Base-by-base conservation (phyloP, 2,329 filamentous ascomycete species). In the Apiospora marii region DNA sequence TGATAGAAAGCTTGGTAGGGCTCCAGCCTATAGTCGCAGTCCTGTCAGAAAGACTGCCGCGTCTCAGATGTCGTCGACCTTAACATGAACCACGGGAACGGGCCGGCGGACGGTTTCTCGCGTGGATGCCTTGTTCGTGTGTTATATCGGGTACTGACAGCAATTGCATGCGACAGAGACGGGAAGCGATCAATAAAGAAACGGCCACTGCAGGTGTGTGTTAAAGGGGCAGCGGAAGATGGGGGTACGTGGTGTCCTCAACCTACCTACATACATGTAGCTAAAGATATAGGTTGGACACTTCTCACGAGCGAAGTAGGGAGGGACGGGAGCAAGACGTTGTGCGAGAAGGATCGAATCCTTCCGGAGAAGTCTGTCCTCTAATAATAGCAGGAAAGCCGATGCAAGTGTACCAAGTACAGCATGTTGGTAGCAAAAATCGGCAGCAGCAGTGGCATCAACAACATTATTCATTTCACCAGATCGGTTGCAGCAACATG, bases 51-150 rank as follows among this genome's bases (percentile, higher is more conserved):
- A 41, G 7, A 61, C 5, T 37, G 19, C 58, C 22, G 34, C 58
- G 30, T 64, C 34, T 41, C 58, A 41, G 58, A 64, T 64, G 8
- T 64, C 58, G 19, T 64, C 34, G 58, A 41, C 58, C 34, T 37
- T 64, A 41, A 64, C 30, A 24, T n/a, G 58, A 64, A 41, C 58
- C 58, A 41, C 58, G 58, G 58, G 58, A 64, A 41, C 58, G 58
- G 58, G 58, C 58, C 58, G 58, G 41, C 22, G 34, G 58, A n/a
- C 34, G 58, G 58, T 64, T 41, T 64, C 58, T 64, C 58, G 58
- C 58, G 58, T 64, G 58, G 58, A 64, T 41, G 58, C 58, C 34
- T 64, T 64, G 58, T n/a, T 64, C 22, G 58, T 64, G 58, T 64
- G 58, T n/a, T 64, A 41, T 64, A 10, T 12, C 34, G 34, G 58